Evolutionary conservation across 2,329 filamentous ascomycete genomes (phyloP).

Genomic region (Fusarium algeriense): DNA sequence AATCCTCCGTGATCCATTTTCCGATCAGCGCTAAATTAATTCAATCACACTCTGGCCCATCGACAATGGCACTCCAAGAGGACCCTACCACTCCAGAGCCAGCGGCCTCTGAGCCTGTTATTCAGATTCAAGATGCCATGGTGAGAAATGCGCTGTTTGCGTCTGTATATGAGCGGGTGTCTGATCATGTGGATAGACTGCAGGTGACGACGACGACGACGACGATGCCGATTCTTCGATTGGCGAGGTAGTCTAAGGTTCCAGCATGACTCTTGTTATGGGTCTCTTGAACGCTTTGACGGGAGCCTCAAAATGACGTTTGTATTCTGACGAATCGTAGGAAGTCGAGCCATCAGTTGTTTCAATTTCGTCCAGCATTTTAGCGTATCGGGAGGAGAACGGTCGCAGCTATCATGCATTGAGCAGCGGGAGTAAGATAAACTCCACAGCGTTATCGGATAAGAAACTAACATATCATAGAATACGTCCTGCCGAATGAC

Average conservation of each 20-base stretch:
- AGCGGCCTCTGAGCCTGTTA: background rate
- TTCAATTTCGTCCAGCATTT: background rate
- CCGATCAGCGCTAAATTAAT: background rate
- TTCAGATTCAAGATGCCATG: background rate
- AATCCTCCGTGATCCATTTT: background rate
- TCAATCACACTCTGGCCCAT: background rate
- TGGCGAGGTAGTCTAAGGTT: background rate
- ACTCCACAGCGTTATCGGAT: fast-evolving
- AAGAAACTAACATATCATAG: background rate
- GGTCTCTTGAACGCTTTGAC: background rate
- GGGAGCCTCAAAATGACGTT: background rate
- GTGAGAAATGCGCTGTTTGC: background rate
- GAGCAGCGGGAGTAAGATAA: background rate
- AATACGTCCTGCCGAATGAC: conserved; percentile 1
- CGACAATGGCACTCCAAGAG: background rate
- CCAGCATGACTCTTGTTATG: background rate
- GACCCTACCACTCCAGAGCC: background rate
- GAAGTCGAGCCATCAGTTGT: background rate
- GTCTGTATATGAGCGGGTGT: background rate
- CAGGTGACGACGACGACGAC: background rate
- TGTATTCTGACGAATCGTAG: background rate
- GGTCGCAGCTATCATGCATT: background rate
- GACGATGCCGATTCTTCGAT: background rate
- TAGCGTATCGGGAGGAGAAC: background rate
- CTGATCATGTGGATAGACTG: background rate